Conservation (phyloP, 2,329 filamentous ascomycete species). For the Neonectria coccinea region DNA sequence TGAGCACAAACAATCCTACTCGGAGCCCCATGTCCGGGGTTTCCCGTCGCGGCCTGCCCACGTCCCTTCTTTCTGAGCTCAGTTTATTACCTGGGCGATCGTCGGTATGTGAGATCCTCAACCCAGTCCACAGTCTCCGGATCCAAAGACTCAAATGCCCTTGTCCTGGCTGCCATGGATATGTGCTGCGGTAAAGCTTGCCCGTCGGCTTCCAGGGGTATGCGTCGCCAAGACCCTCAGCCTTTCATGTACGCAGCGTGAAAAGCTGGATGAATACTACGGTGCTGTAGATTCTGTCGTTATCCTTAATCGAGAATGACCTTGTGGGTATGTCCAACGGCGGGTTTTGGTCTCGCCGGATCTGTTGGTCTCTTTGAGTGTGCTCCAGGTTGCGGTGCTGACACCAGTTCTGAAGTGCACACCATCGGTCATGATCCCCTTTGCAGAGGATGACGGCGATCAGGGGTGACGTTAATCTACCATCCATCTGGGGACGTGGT, state of each 20-base stretch:
- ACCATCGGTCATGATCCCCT: conserved; percentile 24
- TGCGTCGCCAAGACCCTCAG: conserved; percentile 18
- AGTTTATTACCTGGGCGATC: conserved; percentile 40
- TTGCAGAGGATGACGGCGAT: conserved; percentile 29
- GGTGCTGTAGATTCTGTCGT: conserved; percentile 1
- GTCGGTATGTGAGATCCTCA: conserved; percentile 40
- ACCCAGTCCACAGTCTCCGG: conserved; percentile 36
- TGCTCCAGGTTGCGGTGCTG: conserved; percentile 15
- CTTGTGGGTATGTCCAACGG: conserved; percentile 8
- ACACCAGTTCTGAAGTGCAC: conserved; percentile 7
- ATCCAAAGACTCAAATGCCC: conserved; percentile 33
- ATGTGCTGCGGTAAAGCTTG: conserved; percentile 28
- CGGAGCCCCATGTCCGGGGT: conserved; percentile 36
- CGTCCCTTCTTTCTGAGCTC: conserved; percentile 33
- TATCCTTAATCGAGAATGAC: conserved; percentile 16
- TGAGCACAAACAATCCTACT: conserved; percentile 33
- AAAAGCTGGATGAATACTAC: conserved; percentile 2
- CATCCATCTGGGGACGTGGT: conserved; percentile 10
- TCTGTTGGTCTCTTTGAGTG: conserved; percentile 4
- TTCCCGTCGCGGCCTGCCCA: conserved; percentile 32
- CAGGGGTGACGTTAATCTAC: conserved; percentile 20
- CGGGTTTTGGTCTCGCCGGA: conserved; percentile 13
- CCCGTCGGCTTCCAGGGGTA: conserved; percentile 8
- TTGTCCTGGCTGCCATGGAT: conserved; percentile 30
- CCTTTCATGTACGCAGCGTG: conserved; percentile 12